Base-by-base conservation (phyloP, 495 filamentous ascomycete genomes). In the Aspergillus diversus region DNA sequence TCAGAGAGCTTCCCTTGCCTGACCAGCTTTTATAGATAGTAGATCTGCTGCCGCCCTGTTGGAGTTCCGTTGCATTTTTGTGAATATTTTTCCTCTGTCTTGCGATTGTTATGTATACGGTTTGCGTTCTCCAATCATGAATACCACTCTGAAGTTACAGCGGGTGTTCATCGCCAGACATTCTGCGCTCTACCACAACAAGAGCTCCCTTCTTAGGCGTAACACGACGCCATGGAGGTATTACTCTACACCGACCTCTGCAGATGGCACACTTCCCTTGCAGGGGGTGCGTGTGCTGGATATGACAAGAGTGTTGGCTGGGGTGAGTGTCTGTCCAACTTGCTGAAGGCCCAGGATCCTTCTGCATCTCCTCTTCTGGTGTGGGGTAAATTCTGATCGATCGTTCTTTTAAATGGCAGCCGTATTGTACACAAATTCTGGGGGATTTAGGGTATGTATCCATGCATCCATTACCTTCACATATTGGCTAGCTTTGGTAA, bases 341-440 rank as follows among this genome's bases (percentile, higher is more conserved):
- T 11, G 1, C 15, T 50, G 27, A 5, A 5, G 4, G 17, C 16
- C 5, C 21, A 27, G 21, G 21, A 27, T 50, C 16, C 16, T 49
- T 27, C 27, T n/a, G 4, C 4, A 17, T 32, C 47, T 7, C 17
- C 31, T 55, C 58, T 53, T 8, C 9, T 47, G 35, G 56, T 52
- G 21, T 52, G 52, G 61, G 57, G 63, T 56, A 33, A 53, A 61
- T 65, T 11, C 66, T 71, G 56, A 73, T 68, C 64, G 21, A 68
- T 42, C 13, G 15, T 47, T 32, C 53, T 13, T n/a, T 27, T 33
- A 3, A 33, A n/a, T 27, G 16, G 33, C 69, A 99, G 95, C 95
- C 95, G 65, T 97, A 97, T 72, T 96, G 93, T 68, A 98, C 95
- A 54, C 95, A 99, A 74, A 98, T 99, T 42, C 81, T 99, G 9